These are phyloP conservation scores for Penicillium oxalicum DNA, from an alignment of 2,329 filamentous ascomycete species.

Conservation along the genomic window DNA sequence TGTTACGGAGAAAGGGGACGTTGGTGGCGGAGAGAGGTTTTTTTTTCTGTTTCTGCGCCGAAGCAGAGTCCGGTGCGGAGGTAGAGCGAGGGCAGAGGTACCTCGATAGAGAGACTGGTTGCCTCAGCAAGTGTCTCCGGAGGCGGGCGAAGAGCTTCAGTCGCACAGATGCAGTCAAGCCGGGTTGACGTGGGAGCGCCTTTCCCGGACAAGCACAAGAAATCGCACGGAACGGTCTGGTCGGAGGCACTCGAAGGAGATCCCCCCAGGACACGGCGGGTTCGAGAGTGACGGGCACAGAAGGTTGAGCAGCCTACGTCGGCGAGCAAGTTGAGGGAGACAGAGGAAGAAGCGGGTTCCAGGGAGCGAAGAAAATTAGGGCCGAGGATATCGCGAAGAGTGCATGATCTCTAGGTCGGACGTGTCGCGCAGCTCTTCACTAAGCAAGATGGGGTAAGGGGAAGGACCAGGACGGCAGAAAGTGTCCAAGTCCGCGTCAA, in stretches of 20 bases:
- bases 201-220: too few relatives aligned
- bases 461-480: not conserved
- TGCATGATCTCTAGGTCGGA: slow-evolving; percentile 14
- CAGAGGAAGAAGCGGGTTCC: not conserved
- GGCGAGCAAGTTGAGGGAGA: not conserved
- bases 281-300: too few relatives aligned
- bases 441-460: not conserved
- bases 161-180: too few relatives aligned
- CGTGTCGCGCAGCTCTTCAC: not conserved
- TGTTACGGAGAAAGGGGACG: slow-evolving; percentile 1
- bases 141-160: not conserved
- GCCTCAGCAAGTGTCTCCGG: not conserved
- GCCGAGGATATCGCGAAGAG: slow-evolving; percentile 15
- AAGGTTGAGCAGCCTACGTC: too few relatives aligned
- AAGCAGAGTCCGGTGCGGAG: not conserved
- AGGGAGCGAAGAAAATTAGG: slow-evolving; percentile 10
- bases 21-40: not conserved
- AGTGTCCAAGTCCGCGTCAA: not conserved
- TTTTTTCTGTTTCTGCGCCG: too few relatives aligned
- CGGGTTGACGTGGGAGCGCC: too few relatives aligned
- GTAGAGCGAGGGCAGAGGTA: not conserved
- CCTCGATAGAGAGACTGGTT: too few relatives aligned
- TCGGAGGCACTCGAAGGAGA: too few relatives aligned
- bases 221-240: too few relatives aligned
- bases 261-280: too few relatives aligned